phyloP scores from a whole-genome alignment of 441 rosid species.

The Populus hybrid region DNA sequence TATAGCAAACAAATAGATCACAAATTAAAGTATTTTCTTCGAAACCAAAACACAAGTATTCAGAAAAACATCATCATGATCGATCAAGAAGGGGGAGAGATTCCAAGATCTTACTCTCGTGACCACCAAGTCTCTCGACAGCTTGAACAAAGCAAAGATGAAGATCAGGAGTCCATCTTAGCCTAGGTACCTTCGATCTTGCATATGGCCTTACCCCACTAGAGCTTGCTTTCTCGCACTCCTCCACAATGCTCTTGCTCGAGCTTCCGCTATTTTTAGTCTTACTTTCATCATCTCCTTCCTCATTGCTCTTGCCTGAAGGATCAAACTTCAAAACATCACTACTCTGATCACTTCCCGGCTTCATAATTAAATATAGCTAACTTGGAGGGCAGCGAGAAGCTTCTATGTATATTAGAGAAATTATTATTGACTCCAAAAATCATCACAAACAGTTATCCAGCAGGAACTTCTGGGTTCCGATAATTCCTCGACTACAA shows the following conservation, averaged over 20 bases:
- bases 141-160: slow-evolving; percentile 41
- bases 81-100: neutral
- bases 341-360: neutral
- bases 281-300: slow-evolving; percentile 28
- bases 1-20: slow-evolving; percentile 4
- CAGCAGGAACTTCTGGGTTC: neutral
- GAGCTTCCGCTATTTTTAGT: slow-evolving; percentile 31
- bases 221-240: slow-evolving; percentile 27
- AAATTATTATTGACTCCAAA: neutral
- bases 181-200: slow-evolving; percentile 39
- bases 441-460: neutral
- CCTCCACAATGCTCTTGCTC: slow-evolving; percentile 36
- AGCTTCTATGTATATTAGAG: neutral
- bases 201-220: slow-evolving; percentile 31
- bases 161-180: slow-evolving; percentile 43
- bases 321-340: slow-evolving; percentile 2
- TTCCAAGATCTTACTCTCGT: slow-evolving; percentile 30
- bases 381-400: neutral
- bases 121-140: slow-evolving; percentile 40
- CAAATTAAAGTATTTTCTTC: neutral
- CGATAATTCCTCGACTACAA: neutral
- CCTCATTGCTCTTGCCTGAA: slow-evolving; percentile 9
- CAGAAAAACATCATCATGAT: neutral
- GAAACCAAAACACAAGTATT: neutral
- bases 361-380: neutral